These are phyloP conservation scores for Boechera retrofracta DNA, from an alignment of 345 rosid genomes.

Conservation along the genomic window DNA sequence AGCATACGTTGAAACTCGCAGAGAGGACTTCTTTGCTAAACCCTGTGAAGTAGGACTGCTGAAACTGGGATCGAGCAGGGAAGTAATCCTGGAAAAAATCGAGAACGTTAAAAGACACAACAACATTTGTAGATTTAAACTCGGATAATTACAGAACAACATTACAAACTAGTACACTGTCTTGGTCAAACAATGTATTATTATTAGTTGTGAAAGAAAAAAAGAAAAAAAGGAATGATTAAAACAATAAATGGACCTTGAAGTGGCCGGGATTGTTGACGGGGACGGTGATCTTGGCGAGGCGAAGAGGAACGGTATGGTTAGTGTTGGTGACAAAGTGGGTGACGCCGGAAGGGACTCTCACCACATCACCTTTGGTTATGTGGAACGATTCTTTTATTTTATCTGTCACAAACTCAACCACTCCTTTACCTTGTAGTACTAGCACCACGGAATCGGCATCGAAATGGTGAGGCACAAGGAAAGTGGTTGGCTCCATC, in stretches of 20 bases:
- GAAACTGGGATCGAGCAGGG: slow-evolving; percentile 43
- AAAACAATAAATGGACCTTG: slow-evolving; percentile 36
- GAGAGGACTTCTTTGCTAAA: slow-evolving; percentile 53
- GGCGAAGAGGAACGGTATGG: slow-evolving; percentile 40
- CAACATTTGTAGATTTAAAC: no score
- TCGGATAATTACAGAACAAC: not conserved
- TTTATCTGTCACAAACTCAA: slow-evolving; percentile 42
- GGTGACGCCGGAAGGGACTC: slow-evolving; percentile 47
- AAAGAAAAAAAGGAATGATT: not conserved
- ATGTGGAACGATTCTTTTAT: slow-evolving; percentile 46
- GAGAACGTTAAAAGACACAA: not conserved
- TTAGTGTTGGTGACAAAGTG: slow-evolving; percentile 47
- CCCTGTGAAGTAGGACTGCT: slow-evolving; percentile 49
- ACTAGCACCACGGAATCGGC: slow-evolving; percentile 48
- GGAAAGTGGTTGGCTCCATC: slow-evolving; percentile 53
- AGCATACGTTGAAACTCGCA: slow-evolving; percentile 54
- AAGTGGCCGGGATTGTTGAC: slow-evolving; percentile 48
- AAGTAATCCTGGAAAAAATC: slow-evolving; percentile 40
- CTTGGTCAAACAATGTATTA: not conserved
- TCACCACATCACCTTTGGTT: slow-evolving; percentile 50
- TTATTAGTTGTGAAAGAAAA: not conserved
- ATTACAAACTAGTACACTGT: not conserved
- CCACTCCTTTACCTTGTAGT: slow-evolving; percentile 50
- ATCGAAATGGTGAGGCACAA: slow-evolving; percentile 55
- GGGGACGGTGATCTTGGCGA: slow-evolving; percentile 45